phyloP scores from a whole-genome alignment of 1,139 yeast species.

The Sugiyamaella castrensis region DNA sequence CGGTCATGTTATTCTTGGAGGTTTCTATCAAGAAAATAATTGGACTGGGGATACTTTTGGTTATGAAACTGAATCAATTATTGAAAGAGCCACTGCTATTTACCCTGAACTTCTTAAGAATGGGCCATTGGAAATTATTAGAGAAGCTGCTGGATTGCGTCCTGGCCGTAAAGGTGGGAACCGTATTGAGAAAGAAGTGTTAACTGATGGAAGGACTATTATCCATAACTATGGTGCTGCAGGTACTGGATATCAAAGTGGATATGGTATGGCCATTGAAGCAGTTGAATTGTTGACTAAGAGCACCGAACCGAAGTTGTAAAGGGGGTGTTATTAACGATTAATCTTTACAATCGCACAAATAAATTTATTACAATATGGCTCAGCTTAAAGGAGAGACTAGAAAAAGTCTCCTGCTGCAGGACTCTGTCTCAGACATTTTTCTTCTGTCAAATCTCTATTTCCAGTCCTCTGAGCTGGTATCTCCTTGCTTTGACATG shows the following conservation, averaged over 20 bases:
- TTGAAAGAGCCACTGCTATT: conserved; percentile 52
- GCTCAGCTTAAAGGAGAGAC: no score
- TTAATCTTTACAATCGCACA: no score
- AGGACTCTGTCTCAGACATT: no score
- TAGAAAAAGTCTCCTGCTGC: no score
- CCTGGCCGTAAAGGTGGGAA: conserved; percentile 70
- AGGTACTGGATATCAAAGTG: conserved; percentile 76
- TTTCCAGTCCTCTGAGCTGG: no score
- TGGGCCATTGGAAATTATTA: conserved; percentile 40
- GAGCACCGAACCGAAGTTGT: conserved; percentile 1
- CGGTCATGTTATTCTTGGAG: conserved; percentile 65
- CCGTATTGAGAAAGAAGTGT: conserved; percentile 52
- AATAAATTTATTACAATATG: no score
- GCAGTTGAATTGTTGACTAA: conserved; percentile 40
- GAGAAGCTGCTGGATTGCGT: conserved; percentile 65
- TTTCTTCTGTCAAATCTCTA: no score
- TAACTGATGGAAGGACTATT: conserved; percentile 38
- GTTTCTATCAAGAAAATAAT: conserved; percentile 57
- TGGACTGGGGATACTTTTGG: conserved; percentile 56
- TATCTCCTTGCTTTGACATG: no score
- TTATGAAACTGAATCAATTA: conserved; percentile 55
- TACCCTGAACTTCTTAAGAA: conserved; percentile 51
- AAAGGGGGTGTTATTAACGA: background rate
- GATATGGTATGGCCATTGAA: conserved; percentile 58
- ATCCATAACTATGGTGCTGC: conserved; percentile 74